Percentiles rank a stretch among this genome's conserved stretches.
phyloP scores from a whole-genome alignment of 1,284 basidiomycete species.

The Ceratobasidium sp. region DNA sequence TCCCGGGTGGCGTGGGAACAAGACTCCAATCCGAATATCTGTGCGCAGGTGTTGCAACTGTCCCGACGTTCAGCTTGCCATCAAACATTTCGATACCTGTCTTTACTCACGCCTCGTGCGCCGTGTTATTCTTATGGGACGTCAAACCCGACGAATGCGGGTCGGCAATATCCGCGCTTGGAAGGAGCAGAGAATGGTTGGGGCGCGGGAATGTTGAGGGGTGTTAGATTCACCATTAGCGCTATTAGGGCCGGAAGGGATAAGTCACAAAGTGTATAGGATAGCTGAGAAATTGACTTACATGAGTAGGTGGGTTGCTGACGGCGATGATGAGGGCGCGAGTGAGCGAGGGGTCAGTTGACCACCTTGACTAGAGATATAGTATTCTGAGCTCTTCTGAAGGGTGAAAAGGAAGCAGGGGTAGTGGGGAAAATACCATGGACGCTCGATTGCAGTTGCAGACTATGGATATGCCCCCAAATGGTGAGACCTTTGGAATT shows the following conservation, averaged over 20 bases:
- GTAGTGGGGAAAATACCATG: too few relatives aligned
- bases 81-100: slow-evolving; percentile 49
- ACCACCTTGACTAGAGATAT: not conserved
- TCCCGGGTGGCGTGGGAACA: slow-evolving; percentile 39
- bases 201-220: too few relatives aligned
- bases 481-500: not conserved
- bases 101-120: slow-evolving; percentile 47
- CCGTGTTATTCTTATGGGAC: not conserved
- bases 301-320: too few relatives aligned
- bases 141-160: too few relatives aligned
- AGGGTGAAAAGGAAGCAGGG: too few relatives aligned
- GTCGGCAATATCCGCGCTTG: too few relatives aligned
- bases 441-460: not conserved
- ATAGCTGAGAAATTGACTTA: too few relatives aligned
- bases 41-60: slow-evolving; percentile 47
- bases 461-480: not conserved
- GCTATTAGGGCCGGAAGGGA: too few relatives aligned
- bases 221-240: too few relatives aligned
- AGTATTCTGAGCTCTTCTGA: too few relatives aligned
- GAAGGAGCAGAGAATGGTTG: too few relatives aligned
- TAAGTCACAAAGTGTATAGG: too few relatives aligned
- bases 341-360: not conserved
- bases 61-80: slow-evolving; percentile 47
- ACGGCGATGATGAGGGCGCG: not conserved
- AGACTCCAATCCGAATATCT: slow-evolving; percentile 49